These are phyloP conservation scores for Crataegus laevigata DNA, from an alignment of 306 rosid species.

Conservation along the genomic window DNA sequence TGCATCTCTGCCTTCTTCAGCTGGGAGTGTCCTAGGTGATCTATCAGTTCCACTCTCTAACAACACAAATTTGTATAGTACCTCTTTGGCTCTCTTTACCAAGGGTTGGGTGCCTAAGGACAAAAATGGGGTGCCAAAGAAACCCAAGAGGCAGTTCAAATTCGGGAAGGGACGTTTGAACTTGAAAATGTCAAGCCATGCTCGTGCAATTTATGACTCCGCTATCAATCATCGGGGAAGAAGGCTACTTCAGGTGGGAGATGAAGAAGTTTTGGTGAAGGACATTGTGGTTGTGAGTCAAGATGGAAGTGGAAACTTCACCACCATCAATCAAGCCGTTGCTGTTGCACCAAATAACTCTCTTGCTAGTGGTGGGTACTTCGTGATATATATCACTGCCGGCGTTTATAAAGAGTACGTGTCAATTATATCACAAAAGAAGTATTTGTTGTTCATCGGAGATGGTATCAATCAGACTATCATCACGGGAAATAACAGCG, in stretches of 20 bases:
- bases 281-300: slow-evolving; percentile 29
- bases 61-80: slow-evolving; percentile 18
- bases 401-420: slow-evolving; percentile 36
- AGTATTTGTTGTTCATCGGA: slow-evolving; percentile 36
- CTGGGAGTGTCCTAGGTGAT: not conserved
- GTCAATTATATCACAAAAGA: slow-evolving; percentile 14
- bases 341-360: slow-evolving; percentile 33
- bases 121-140: not conserved
- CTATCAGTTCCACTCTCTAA: slow-evolving; percentile 2
- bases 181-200: slow-evolving; percentile 16
- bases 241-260: slow-evolving; percentile 13
- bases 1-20: not conserved
- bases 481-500: slow-evolving; percentile 30
- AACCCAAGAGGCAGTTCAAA: not conserved
- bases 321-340: slow-evolving; percentile 22
- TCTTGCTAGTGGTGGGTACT: slow-evolving; percentile 28
- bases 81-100: slow-evolving; percentile 23
- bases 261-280: slow-evolving; percentile 18
- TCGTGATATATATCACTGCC: slow-evolving; percentile 30
- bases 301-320: slow-evolving; percentile 26
- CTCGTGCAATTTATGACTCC: slow-evolving; percentile 6
- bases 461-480: slow-evolving; percentile 39
- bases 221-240: slow-evolving; percentile 10
- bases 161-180: slow-evolving; percentile 19
- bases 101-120: slow-evolving; percentile 34